Evolutionary conservation across 2,329 filamentous ascomycete species (phyloP), one percentile per base, ranked within the genome.

Genomic region (Zalaria obscura): DNA sequence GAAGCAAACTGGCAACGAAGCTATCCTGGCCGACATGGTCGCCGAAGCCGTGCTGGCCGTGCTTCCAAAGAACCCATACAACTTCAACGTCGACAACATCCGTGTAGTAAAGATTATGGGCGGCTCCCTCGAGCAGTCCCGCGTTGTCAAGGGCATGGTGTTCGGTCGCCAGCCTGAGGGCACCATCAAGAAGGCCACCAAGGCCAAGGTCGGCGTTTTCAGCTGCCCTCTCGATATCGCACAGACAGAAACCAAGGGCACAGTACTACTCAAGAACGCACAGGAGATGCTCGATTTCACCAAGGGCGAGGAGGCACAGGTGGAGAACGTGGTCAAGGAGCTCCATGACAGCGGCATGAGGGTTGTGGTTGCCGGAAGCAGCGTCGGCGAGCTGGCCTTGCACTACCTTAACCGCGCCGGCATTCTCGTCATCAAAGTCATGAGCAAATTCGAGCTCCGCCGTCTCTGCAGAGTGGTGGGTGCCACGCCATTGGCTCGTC

Each of bases 51-150:
- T 80, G 25, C 76, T 96, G 43, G 79, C 86, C 36, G 88, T 98
- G 18, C 75, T 98, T 48, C 91, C 93, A 51, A 95, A 95, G 72
- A 94, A 95, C 67, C 83, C 91, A 25, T 67, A 74, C 60, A 88
- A 93, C 68, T 98, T 98, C 75, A 98, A 95, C 65, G 87, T 98
- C 50, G 91, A 98, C 71, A 98, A 98, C 64, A 81, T 98, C 55
- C 84, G 91, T 46, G 93, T 98, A 44, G 93, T 98, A 55, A 98
- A 98, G 75, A 98, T 98, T 57, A 96, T 98, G 89, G 91, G 91
- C 54, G 89, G 91, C 50, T 87, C 83, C 60, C 69, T 98, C 58
- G 85, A 93, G 56, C 88, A 98, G 69, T 94, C 87, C 62, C 80
- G 78, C 51, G 89, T 98, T 9, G 82, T 98, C 46, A 93, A 84